Conservation (phyloP, 2,329 filamentous ascomycete genomes). For the Pseudocercospora crystallina region DNA sequence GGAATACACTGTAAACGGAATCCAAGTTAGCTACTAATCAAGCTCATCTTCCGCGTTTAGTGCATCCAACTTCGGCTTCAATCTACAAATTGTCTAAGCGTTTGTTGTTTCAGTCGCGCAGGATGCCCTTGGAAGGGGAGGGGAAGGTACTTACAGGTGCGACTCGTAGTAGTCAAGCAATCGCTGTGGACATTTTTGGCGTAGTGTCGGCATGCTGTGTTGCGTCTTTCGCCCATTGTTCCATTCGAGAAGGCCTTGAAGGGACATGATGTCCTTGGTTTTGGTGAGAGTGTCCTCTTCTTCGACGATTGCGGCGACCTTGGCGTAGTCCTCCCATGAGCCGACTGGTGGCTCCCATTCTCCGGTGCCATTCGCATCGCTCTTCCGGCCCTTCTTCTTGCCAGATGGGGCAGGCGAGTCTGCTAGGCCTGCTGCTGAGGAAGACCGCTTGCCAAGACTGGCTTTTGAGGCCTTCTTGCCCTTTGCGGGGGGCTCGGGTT, state of each 20-base stretch:
- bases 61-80: slow-evolving; percentile 22
- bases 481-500: slow-evolving; percentile 42
- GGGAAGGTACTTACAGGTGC: slow-evolving; percentile 37
- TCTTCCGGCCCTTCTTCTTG: slow-evolving; percentile 28
- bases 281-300: slow-evolving; percentile 21
- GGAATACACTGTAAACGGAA: slow-evolving; percentile 13
- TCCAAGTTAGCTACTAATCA: slow-evolving; percentile 12
- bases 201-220: slow-evolving; percentile 66
- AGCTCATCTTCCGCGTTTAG: slow-evolving; percentile 12
- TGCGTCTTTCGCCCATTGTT: slow-evolving; percentile 71
- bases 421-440: slow-evolving; percentile 12
- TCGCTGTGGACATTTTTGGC: slow-evolving; percentile 75
- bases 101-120: slow-evolving; percentile 18
- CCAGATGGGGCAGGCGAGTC: slow-evolving; percentile 29
- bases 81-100: slow-evolving; percentile 28
- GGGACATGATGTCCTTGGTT: slow-evolving; percentile 45
- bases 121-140: slow-evolving; percentile 4
- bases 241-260: slow-evolving; percentile 72
- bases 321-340: slow-evolving; percentile 74
- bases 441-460: slow-evolving; percentile 23
- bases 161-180: slow-evolving; percentile 40
- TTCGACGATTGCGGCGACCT: slow-evolving; percentile 72
- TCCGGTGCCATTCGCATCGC: slow-evolving; percentile 30
- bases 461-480: slow-evolving; percentile 31
- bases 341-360: slow-evolving; percentile 68